phyloP scores from a whole-genome alignment of 2,329 filamentous ascomycete species.

The Paecilomyces formosus region DNA sequence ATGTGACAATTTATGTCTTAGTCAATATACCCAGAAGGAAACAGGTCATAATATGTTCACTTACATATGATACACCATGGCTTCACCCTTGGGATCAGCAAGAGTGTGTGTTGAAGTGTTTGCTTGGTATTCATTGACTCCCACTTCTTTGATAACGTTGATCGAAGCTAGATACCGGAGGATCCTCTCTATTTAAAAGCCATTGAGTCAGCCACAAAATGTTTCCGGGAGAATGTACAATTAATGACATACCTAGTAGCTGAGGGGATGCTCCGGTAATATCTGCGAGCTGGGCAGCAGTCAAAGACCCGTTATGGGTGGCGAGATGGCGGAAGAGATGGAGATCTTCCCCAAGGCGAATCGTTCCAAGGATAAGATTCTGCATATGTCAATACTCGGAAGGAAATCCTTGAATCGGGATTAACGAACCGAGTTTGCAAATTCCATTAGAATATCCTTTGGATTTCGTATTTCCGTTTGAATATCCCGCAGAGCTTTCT shows the following conservation, averaged over 20 bases:
- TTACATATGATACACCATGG: slow-evolving; percentile 10
- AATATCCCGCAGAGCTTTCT: no score
- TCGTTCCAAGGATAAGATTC: slow-evolving; percentile 10
- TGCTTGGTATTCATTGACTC: slow-evolving; percentile 10
- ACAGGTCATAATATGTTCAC: neutral
- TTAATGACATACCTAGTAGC: slow-evolving; percentile 7
- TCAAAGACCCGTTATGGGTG: slow-evolving; percentile 7
- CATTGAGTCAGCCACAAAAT: neutral
- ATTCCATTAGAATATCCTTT: no score
- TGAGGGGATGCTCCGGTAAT: slow-evolving; percentile 7
- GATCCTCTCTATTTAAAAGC: slow-evolving; percentile 8
- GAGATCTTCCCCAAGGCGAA: slow-evolving; percentile 13
- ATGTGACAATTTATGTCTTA: slow-evolving; percentile 4
- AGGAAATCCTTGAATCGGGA: no score
- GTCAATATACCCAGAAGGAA: slow-evolving; percentile 5
- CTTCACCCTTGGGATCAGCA: slow-evolving; percentile 7
- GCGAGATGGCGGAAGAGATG: slow-evolving; percentile 11
- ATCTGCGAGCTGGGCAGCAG: slow-evolving; percentile 6
- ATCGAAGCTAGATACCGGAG: slow-evolving; percentile 18
- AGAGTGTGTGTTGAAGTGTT: slow-evolving; percentile 14
- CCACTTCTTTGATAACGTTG: slow-evolving; percentile 7
- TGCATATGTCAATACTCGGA: neutral
- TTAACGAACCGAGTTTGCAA: no score
- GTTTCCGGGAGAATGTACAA: neutral
- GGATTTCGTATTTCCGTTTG: no score